Base-by-base conservation (phyloP, 2,329 filamentous ascomycete genomes). In the Neopestalotiopsis sp. region DNA sequence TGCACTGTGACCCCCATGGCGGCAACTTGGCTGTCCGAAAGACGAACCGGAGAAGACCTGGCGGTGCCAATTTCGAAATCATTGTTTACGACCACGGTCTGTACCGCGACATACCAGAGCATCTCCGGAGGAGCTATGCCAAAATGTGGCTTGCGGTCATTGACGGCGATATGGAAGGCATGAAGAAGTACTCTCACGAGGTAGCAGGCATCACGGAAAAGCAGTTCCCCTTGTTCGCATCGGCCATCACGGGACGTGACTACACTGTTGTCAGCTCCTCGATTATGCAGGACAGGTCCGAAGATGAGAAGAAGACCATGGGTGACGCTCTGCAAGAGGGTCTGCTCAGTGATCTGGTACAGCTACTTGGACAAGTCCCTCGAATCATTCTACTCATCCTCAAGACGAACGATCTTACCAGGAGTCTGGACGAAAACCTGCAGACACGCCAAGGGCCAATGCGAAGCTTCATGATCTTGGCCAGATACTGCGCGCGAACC, bases 121-220 rank as follows among this genome's bases (percentile, higher is more conserved):
- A 89, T 1, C 82, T 98, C 34, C 91, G 94, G 66, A 90, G 94
- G 30, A 93, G 92, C 20, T 99, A 99, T 76, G 96, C 96, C 66
- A 97, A 98, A 81, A 92, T 99, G 78, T 99, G 96, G 96, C 90
- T 99, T 12, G 95, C 96, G 4, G 94, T 99, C 30, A 92, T 99
- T 66, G 94, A 98, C 74, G 92, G 92, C 0, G 94, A 99, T 76
- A 91, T 97, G 81, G 81, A 86, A 3, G 85, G 86, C 24, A 99
- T 99, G 96, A 92, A 94, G 73, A 90, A 91, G 75, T 97, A 97
- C 78, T 92, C 95, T 1, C 89, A 91, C 74, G 93, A 97, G 76
- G 94, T 98, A 2, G 96, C 95, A 2, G 94, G 94, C 13, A 91
- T 99, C 70, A 92, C 87, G 4, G 94, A 97, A 71, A 91, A 94